These are phyloP conservation scores for Porogramme epimiltina DNA, from an alignment of 1,284 basidiomycete species.

Conservation along the genomic window DNA sequence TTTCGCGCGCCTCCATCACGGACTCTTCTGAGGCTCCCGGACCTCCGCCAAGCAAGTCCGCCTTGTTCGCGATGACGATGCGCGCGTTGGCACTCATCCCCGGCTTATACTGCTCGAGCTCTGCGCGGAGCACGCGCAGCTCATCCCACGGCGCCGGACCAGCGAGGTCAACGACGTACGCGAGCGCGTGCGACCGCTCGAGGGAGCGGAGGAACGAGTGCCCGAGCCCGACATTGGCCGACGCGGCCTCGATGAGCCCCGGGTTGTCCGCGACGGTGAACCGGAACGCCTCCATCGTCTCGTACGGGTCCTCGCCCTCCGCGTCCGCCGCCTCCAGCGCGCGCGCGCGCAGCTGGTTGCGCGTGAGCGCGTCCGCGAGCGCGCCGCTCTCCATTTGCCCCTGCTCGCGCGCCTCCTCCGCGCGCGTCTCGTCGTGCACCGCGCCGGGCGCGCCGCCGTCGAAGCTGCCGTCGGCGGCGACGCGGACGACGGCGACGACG, in stretches of 20 bases:
- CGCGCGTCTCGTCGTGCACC: conserved; percentile 72
- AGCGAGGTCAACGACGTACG: conserved; percentile 91
- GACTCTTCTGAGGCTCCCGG: conserved; percentile 39
- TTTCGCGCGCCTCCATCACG: conserved; percentile 57
- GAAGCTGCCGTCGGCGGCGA: conserved; percentile 81
- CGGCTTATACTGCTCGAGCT: conserved; percentile 84
- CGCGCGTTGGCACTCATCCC: conserved; percentile 78
- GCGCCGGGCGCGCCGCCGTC: conserved; percentile 54
- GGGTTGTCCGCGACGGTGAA: conserved; percentile 99
- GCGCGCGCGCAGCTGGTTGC: conserved; percentile 43
- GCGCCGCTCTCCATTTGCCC: conserved; percentile 53
- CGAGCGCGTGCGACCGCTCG: conserved; percentile 88
- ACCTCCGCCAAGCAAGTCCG: conserved; percentile 69
- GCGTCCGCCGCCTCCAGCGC: conserved; percentile 4
- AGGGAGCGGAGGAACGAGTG: conserved; percentile 94
- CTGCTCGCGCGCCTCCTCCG: conserved; percentile 56
- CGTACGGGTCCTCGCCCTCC: conserved; percentile 36
- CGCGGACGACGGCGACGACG: conserved; percentile 89
- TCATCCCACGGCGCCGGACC: conserved; percentile 75
- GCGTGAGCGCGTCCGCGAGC: conserved; percentile 48
- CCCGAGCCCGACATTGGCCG: conserved; percentile 89
- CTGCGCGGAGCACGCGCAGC: conserved; percentile 69
- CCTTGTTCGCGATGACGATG: conserved; percentile 93
- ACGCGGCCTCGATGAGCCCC: conserved; percentile 84
- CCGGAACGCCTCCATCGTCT: conserved; percentile 71